phyloP scores from a whole-genome alignment of 164 flowering plant genomes.

The Stephania japonica region DNA sequence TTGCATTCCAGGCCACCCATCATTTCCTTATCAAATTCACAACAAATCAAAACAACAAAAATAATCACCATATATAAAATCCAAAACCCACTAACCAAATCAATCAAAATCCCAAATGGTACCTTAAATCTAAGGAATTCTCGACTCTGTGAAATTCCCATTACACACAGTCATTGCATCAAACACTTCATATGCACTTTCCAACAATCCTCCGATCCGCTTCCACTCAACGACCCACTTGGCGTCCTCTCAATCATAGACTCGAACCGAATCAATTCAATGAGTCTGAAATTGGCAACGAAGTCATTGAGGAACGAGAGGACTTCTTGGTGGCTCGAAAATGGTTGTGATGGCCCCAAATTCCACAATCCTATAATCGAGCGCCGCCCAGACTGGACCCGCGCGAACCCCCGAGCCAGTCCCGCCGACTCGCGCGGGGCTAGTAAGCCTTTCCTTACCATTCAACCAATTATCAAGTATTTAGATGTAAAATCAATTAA shows the following conservation, averaged over 20 bases:
- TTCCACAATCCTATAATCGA: too few relatives aligned
- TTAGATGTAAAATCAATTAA: too few relatives aligned
- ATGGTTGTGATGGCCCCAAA: too few relatives aligned
- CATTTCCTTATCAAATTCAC: constrained; percentile 22
- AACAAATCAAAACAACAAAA: neutral
- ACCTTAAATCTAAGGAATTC: constrained; percentile 44
- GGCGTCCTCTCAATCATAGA: constrained; percentile 1
- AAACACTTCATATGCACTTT: constrained; percentile 15
- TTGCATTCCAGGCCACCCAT: constrained; percentile 40
- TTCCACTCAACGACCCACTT: constrained; percentile 26
- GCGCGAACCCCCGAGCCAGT: too few relatives aligned
- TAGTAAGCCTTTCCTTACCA: too few relatives aligned
- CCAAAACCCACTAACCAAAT: too few relatives aligned
- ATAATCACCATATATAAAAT: too few relatives aligned
- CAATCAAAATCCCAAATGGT: neutral
- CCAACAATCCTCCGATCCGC: neutral
- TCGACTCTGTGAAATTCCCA: constrained; percentile 36
- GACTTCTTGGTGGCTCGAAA: constrained; percentile 36
- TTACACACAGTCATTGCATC: constrained; percentile 48
- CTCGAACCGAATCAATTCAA: constrained; percentile 29
- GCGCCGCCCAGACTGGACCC: too few relatives aligned
- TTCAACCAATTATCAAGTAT: too few relatives aligned
- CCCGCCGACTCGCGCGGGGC: too few relatives aligned
- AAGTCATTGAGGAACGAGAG: constrained; percentile 29
- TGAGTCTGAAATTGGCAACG: constrained; percentile 26